Conservation (phyloP, 2,329 filamentous ascomycete genomes). For the Amphichorda felina region DNA sequence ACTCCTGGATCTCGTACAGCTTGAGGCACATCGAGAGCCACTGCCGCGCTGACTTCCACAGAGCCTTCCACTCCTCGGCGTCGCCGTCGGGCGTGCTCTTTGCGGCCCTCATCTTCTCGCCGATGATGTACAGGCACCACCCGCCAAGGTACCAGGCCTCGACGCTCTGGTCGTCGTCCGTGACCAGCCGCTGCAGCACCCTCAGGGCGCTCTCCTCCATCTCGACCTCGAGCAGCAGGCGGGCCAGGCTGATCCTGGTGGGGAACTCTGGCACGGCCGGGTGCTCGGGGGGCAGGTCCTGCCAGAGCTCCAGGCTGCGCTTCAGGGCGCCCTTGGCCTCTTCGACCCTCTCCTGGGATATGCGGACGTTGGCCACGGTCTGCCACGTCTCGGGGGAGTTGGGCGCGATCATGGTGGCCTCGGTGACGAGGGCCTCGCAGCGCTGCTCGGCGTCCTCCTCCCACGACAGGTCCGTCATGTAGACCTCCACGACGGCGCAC, state of each 20-base stretch:
- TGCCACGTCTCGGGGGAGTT: constrained; percentile 82
- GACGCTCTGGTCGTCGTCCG: constrained; percentile 87
- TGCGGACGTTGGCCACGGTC: constrained; percentile 84
- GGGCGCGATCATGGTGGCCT: constrained; percentile 78
- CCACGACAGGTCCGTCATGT: constrained; percentile 97
- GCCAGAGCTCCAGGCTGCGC: constrained; percentile 76
- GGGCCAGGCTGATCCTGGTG: constrained; percentile 68
- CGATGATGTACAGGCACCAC: constrained; percentile 77
- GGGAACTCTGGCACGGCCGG: constrained; percentile 73
- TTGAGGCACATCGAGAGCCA: constrained; percentile 75
- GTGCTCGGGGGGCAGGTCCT: constrained; percentile 61
- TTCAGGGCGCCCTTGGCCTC: constrained; percentile 72
- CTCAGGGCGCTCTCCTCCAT: constrained; percentile 77
- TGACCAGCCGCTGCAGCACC: constrained; percentile 71
- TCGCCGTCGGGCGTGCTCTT: constrained; percentile 16
- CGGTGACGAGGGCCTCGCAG: constrained; percentile 81
- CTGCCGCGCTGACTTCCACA: constrained; percentile 63
- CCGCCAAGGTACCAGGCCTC: constrained; percentile 96
- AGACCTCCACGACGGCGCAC: constrained; percentile 89
- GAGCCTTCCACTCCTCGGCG: constrained; percentile 41
- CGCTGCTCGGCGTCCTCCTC: constrained; percentile 80
- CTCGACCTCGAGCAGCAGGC: constrained; percentile 81
- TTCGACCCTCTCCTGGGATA: constrained; percentile 69
- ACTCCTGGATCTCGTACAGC: constrained; percentile 68
- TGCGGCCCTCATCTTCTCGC: constrained; percentile 45